These are phyloP conservation scores for Geotrichum siamense DNA, from an alignment of 1,139 yeast genomes.

Conservation along the genomic window DNA sequence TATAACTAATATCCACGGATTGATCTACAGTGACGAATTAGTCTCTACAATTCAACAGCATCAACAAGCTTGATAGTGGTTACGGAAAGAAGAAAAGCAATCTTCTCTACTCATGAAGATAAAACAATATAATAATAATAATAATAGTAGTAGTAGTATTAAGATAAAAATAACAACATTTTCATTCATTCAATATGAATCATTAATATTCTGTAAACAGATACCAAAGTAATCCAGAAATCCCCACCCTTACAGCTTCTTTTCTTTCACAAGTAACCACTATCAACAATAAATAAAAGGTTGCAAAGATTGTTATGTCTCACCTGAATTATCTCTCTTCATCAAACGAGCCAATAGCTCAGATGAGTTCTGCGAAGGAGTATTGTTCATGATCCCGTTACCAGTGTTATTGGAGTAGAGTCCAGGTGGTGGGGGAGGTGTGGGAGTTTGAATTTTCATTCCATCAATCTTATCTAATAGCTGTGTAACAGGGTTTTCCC, in stretches of 20 bases:
- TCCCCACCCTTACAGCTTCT: too few relatives aligned
- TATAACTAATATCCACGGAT: too few relatives aligned
- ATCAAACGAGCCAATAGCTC: constrained; percentile 36
- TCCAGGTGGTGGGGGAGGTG: constrained; percentile 32
- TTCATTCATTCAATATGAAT: neutral
- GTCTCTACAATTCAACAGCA: too few relatives aligned
- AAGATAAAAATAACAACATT: neutral
- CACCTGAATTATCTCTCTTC: constrained; percentile 30
- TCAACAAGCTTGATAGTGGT: too few relatives aligned
- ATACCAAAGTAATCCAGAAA: too few relatives aligned
- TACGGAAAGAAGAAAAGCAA: too few relatives aligned
- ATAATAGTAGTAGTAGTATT: too few relatives aligned
- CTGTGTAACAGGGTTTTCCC: neutral
- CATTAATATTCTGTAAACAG: too few relatives aligned
- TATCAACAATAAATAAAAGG: neutral
- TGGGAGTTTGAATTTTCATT: constrained; percentile 14
- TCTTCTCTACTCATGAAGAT: too few relatives aligned
- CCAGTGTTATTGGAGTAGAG: constrained; percentile 21
- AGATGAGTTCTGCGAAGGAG: constrained; percentile 30
- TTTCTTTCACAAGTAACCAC: neutral
- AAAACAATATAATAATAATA: too few relatives aligned
- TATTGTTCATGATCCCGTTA: neutral
- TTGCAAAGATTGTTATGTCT: constrained; percentile 10
- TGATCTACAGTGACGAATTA: too few relatives aligned
- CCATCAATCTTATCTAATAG: constrained; percentile 10